Percentiles rank a stretch among this genome's conserved stretches.
Evolutionary conservation across 2,329 filamentous ascomycete species (phyloP).

Genomic region (Fonsecaea pugnacius): DNA sequence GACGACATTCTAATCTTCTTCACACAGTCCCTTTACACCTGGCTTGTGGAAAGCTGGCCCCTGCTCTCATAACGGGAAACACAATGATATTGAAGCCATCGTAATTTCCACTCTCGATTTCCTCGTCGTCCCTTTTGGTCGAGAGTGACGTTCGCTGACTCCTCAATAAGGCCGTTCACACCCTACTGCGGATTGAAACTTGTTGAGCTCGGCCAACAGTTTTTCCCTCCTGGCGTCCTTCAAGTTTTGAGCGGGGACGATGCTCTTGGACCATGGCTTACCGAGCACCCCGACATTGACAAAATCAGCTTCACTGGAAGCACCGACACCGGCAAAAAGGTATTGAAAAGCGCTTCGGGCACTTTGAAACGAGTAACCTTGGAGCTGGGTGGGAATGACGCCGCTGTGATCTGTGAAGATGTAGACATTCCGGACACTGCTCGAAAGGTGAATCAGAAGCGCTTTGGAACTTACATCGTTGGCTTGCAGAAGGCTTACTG

Average conservation of each 20-base stretch:
- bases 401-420: conserved; percentile 62
- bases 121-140: no score
- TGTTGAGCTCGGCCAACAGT: conserved; percentile 61
- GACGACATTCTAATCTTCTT: no score
- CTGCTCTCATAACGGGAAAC: conserved; percentile 58
- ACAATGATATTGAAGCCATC: conserved; percentile 64
- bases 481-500: no score
- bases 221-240: conserved; percentile 66
- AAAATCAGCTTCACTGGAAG: conserved; percentile 70
- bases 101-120: no score
- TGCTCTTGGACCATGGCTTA: conserved; percentile 63
- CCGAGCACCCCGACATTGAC: conserved; percentile 61
- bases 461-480: not conserved
- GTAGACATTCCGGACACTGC: conserved; percentile 59
- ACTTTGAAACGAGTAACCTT: conserved; percentile 66
- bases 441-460: conserved; percentile 43
- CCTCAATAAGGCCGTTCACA: conserved; percentile 61
- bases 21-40: conserved; percentile 46
- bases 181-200: conserved; percentile 58
- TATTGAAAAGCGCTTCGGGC: conserved; percentile 60
- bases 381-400: conserved; percentile 66
- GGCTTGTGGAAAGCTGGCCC: conserved; percentile 56
- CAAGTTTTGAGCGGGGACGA: conserved; percentile 66
- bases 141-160: no score
- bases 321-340: conserved; percentile 63